Conservation (phyloP, 106 monocot genomes). For the Acanthochlamys bracteata region DNA sequence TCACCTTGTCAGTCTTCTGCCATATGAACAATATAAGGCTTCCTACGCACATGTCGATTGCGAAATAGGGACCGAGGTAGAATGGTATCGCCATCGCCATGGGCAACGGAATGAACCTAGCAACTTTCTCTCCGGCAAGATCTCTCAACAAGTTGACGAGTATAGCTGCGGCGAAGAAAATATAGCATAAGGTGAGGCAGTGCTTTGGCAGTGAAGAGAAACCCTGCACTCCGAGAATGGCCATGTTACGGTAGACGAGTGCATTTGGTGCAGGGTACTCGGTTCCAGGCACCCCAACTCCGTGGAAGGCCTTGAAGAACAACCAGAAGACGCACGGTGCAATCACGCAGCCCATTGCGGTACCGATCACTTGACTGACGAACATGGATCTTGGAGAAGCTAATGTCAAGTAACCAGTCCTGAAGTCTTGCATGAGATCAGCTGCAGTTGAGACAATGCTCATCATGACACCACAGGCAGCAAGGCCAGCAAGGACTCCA, state of each 20-base stretch:
- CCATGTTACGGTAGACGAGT: constrained; percentile 31
- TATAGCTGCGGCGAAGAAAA: constrained; percentile 29
- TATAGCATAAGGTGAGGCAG: constrained; percentile 33
- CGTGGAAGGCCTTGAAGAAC: constrained; percentile 69
- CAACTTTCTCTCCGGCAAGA: too few species aligned
- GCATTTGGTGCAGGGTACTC: constrained; percentile 45
- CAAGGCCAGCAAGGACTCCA: constrained; percentile 70
- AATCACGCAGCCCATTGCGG: constrained; percentile 69
- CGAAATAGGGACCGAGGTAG: constrained; percentile 35
- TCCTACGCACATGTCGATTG: constrained; percentile 38
- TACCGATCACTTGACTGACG: constrained; percentile 72
- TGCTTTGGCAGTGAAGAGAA: constrained; percentile 30
- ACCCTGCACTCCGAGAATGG: constrained; percentile 35
- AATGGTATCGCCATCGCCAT: constrained; percentile 50
- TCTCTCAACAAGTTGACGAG: constrained; percentile 20
- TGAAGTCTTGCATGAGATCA: constrained; percentile 86
- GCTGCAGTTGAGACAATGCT: constrained; percentile 75
- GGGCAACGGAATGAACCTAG: constrained; percentile 26
- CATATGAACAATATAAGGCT: constrained; percentile 33
- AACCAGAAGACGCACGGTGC: constrained; percentile 80
- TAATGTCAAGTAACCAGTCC: constrained; percentile 78
- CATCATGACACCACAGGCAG: constrained; percentile 82
- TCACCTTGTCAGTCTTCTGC: constrained; percentile 18
- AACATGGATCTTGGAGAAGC: constrained; percentile 90
- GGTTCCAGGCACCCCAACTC: constrained; percentile 21